Evolutionary conservation across 2,329 filamentous ascomycete genomes (phyloP).

Genomic region (Phyllosticta paracitricarpa): DNA sequence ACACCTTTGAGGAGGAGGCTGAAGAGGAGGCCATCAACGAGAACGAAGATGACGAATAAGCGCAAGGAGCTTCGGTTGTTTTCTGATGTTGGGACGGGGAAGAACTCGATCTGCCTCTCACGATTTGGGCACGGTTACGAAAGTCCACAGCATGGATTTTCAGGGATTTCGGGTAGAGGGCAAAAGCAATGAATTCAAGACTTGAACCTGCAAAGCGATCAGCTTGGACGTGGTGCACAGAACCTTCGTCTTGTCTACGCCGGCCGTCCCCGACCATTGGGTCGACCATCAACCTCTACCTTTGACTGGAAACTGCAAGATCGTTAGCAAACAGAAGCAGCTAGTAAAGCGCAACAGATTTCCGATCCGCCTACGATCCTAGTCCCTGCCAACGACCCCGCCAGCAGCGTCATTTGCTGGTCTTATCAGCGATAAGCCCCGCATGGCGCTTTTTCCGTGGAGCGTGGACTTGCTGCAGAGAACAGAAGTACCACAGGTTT

Average conservation of each 20-base stretch:
- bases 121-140: constrained; percentile 6
- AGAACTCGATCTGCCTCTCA: constrained; percentile 2
- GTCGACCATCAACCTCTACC: not conserved
- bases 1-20: constrained; percentile 83
- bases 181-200: constrained; percentile 9
- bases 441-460: constrained; percentile 1
- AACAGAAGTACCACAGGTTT: not conserved
- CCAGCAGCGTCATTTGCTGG: not conserved
- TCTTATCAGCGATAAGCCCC: constrained; percentile 4
- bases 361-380: not conserved
- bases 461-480: not conserved
- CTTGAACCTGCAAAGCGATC: not conserved
- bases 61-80: not conserved
- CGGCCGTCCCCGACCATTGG: too few relatives aligned
- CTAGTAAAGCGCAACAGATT: not conserved
- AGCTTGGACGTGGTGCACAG: not conserved
- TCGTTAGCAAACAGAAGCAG: not conserved
- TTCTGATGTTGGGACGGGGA: not conserved
- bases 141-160: not conserved
- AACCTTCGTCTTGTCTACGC: not conserved
- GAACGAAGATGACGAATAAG: constrained; percentile 46
- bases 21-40: constrained; percentile 53
- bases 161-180: not conserved
- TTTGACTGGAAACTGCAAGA: not conserved
- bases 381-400: not conserved